Conservation (phyloP, 1,284 basidiomycete species). For the Ceratobasidium sp. region DNA sequence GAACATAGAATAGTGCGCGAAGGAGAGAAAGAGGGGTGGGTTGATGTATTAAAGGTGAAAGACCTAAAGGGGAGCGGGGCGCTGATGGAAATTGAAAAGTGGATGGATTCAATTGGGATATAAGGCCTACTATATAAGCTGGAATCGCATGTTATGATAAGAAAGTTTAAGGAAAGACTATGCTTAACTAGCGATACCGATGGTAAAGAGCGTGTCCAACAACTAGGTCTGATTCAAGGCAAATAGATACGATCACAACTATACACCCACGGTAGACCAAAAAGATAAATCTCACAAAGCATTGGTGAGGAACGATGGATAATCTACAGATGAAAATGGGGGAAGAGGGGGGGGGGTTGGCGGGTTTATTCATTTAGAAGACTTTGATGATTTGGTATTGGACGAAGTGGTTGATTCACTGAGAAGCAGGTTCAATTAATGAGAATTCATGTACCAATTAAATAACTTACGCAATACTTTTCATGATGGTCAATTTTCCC, state of each 20-base stretch:
- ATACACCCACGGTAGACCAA: not conserved
- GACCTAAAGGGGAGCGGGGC: constrained; percentile 24
- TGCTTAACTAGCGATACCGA: not conserved
- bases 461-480: constrained; percentile 52
- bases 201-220: constrained; percentile 13
- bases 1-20: constrained; percentile 52
- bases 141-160: not conserved
- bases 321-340: not conserved
- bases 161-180: not conserved
- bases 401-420: constrained; percentile 34
- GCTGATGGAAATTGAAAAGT: constrained; percentile 34
- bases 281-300: not conserved
- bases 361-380: constrained; percentile 33
- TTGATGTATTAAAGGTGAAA: constrained; percentile 19
- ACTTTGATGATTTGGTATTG: constrained; percentile 36
- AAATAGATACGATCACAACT: constrained; percentile 13
- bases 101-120: constrained; percentile 38
- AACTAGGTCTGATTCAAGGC: constrained; percentile 29
- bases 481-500: constrained; percentile 88
- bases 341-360: not conserved
- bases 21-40: constrained; percentile 45
- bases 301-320: not conserved
- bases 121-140: constrained; percentile 2
- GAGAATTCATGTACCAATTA: not conserved
- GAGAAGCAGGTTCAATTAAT: not conserved